These are phyloP conservation scores for Calonectria fujianensis DNA, from an alignment of 2,329 filamentous ascomycete species.

Conservation along the genomic window DNA sequence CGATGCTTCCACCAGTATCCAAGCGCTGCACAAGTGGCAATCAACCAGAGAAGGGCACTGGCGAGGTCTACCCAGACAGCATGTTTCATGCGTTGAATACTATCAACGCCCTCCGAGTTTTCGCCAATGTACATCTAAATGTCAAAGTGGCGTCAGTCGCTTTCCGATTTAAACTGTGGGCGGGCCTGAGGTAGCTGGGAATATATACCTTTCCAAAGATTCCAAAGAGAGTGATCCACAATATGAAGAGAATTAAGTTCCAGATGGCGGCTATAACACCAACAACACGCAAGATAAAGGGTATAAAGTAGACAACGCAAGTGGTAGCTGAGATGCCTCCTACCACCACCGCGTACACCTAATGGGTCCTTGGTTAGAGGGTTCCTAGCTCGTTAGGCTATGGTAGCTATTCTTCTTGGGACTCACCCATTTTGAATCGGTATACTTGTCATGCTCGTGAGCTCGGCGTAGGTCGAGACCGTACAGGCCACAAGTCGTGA, in stretches of 20 bases:
- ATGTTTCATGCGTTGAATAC: conserved; percentile 86
- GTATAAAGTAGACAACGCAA: conserved; percentile 78
- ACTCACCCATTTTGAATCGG: conserved; percentile 82
- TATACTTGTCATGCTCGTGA: conserved; percentile 67
- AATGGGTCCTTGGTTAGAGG: conserved; percentile 5
- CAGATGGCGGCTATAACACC: conserved; percentile 75
- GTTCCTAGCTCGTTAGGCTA: too few relatives aligned
- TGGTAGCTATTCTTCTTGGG: background rate
- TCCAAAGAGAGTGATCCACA: conserved; percentile 89
- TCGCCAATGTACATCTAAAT: conserved; percentile 81
- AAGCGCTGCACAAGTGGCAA: conserved; percentile 73
- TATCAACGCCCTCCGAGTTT: conserved; percentile 77
- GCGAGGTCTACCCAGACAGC: conserved; percentile 89
- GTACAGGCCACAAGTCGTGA: conserved; percentile 88
- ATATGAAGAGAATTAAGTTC: conserved; percentile 82
- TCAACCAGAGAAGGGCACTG: conserved; percentile 85
- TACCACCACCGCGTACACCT: conserved; percentile 84
- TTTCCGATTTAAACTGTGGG: background rate
- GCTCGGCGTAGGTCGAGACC: conserved; percentile 79
- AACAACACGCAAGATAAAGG: conserved; percentile 73
- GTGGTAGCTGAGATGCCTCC: conserved; percentile 80
- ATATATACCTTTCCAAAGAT: conserved; percentile 81
- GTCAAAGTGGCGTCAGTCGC: conserved; percentile 30
- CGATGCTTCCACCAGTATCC: conserved; percentile 76
- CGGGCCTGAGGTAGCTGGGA: background rate